Conservation (phyloP, 1,284 basidiomycete species). For the Pseudozyma tsukubaensis region DNA sequence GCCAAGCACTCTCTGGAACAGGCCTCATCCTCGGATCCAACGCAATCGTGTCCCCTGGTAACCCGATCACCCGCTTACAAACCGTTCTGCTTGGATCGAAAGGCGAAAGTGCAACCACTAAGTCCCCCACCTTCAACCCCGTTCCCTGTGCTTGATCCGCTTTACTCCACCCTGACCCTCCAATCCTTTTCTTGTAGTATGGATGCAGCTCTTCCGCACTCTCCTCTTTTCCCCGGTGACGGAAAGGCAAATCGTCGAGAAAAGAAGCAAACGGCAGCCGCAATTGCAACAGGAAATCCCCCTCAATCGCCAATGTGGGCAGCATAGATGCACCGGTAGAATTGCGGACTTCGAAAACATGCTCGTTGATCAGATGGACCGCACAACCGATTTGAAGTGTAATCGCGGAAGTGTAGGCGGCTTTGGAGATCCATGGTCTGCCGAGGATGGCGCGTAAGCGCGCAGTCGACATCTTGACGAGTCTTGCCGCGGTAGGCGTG, state of each 20-base stretch:
- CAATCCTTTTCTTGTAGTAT: conserved; percentile 14
- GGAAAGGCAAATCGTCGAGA: conserved; percentile 1
- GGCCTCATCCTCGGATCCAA: conserved; percentile 77
- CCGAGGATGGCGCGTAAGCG: not conserved
- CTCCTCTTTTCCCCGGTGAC: not conserved
- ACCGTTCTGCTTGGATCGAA: conserved; percentile 78
- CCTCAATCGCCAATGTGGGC: conserved; percentile 58
- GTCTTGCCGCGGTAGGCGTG: no score
- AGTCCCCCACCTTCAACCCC: conserved; percentile 74
- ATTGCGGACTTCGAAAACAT: conserved; percentile 55
- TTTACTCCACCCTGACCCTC: conserved; percentile 29
- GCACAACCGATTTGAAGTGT: conserved; percentile 50
- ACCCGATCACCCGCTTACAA: conserved; percentile 89
- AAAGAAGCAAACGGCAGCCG: conserved; percentile 46
- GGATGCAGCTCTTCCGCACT: not conserved
- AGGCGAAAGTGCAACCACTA: conserved; percentile 83
- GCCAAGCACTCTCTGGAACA: conserved; percentile 29
- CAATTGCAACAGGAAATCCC: conserved; percentile 58
- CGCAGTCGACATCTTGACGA: conserved; percentile 11
- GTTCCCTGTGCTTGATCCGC: conserved; percentile 53
- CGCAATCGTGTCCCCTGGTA: conserved; percentile 89
- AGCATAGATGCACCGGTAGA: conserved; percentile 64
- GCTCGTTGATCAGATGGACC: conserved; percentile 51
- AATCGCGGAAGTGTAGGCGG: conserved; percentile 21
- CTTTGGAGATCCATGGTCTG: conserved; percentile 16